Evolutionary conservation across 306 rosid species (phyloP).

Genomic region (apple (Malus domestica)): ASM211411v1 NC_041805.1:5726001-5726500

Average conservation of each 20-base stretch:
- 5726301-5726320: conserved; percentile 77
- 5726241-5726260: conserved; percentile 84
- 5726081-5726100: conserved; percentile 21
- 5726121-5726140: background rate
- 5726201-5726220: background rate
- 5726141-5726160: background rate
- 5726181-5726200: background rate
- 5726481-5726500: conserved; percentile 68
- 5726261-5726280: conserved; percentile 65
- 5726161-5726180: no score
- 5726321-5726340: conserved; percentile 16
- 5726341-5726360: background rate
- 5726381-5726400: conserved; percentile 46
- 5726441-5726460: conserved; percentile 61
- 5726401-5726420: conserved; percentile 70
- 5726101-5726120: conserved; percentile 21
- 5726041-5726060: conserved; percentile 82
- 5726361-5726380: background rate
- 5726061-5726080: conserved; percentile 76
- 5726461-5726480: conserved; percentile 93
- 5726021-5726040: conserved; percentile 82
- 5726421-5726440: conserved; percentile 62
- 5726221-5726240: conserved; percentile 54
- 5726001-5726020: conserved; percentile 68
- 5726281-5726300: conserved; percentile 76